Evolutionary conservation across 2,329 filamentous ascomycete species (phyloP).

Genomic region (Westerdykella aurantiaca): DNA sequence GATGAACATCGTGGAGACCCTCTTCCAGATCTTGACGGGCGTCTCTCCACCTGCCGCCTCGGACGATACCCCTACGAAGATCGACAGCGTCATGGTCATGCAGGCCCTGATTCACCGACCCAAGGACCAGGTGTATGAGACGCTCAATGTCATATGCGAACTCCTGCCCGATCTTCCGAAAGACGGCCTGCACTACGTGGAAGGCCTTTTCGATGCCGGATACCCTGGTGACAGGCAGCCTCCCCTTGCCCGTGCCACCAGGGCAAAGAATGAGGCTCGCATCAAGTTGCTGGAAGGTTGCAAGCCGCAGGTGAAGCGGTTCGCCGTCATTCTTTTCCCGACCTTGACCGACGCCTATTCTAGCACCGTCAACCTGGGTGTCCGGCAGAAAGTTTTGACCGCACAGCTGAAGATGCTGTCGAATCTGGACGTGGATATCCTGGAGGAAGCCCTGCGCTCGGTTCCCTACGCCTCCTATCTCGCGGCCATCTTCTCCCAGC

Average conservation of each 20-base stretch:
- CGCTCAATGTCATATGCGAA: constrained; percentile 95
- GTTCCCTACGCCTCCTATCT: constrained; percentile 95
- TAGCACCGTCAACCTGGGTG: constrained; percentile 90
- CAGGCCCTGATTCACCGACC: constrained; percentile 94
- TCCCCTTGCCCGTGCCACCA: constrained; percentile 40
- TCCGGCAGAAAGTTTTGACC: constrained; percentile 88
- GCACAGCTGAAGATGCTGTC: constrained; percentile 98
- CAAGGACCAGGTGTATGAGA: constrained; percentile 93
- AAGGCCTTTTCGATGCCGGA: constrained; percentile 46
- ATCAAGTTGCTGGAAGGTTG: constrained; percentile 77
- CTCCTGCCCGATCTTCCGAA: constrained; percentile 70
- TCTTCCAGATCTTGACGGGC: constrained; percentile 95
- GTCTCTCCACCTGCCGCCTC: constrained; percentile 81
- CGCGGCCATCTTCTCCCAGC: constrained; percentile 89
- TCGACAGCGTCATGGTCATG: constrained; percentile 97
- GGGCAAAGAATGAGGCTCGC: constrained; percentile 68
- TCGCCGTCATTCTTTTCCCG: constrained; percentile 86
- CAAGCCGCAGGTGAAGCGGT: constrained; percentile 80
- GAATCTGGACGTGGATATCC: constrained; percentile 78
- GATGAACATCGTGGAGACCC: constrained; percentile 92
- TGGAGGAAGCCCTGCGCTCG: constrained; percentile 76
- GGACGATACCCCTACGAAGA: constrained; percentile 73
- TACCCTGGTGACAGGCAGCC: constrained; percentile 44
- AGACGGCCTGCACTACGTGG: constrained; percentile 47
- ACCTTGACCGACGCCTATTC: constrained; percentile 96